Evolutionary conservation across 2,329 filamentous ascomycete species (phyloP).

Genomic region (Clathrospora elynae): DNA sequence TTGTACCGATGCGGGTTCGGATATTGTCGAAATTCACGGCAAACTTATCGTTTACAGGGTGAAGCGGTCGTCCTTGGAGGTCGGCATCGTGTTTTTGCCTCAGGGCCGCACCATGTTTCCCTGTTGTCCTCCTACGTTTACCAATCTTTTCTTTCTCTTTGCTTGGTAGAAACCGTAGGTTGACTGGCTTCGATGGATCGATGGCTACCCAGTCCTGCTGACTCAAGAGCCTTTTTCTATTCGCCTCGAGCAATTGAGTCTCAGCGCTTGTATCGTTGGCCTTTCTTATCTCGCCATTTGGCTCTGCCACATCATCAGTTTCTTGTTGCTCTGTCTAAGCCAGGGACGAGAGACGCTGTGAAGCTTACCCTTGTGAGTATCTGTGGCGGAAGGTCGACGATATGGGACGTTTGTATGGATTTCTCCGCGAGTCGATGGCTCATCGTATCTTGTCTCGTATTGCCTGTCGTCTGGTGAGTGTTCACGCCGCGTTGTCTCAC

Average conservation of each 20-base stretch:
- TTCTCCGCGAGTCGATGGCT: background rate
- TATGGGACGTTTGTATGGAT: background rate
- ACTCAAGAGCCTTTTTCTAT: slow-evolving; percentile 37
- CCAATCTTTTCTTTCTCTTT: slow-evolving; percentile 39
- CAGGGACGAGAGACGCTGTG: background rate
- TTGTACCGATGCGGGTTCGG: slow-evolving; percentile 44
- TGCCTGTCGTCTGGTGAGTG: slow-evolving; percentile 1
- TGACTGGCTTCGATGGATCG: slow-evolving; percentile 33
- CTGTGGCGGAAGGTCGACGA: background rate
- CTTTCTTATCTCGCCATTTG: slow-evolving; percentile 12
- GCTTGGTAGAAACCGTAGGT: slow-evolving; percentile 33
- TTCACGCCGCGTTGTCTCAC: background rate
- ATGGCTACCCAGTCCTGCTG: slow-evolving; percentile 46
- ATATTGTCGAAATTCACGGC: slow-evolving; percentile 30
- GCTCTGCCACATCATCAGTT: slow-evolving; percentile 4
- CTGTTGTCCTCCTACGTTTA: slow-evolving; percentile 39
- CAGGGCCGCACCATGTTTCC: slow-evolving; percentile 6
- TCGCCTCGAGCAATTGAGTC: slow-evolving; percentile 31
- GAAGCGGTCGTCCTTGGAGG: background rate
- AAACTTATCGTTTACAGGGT: slow-evolving; percentile 6
- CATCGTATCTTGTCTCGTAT: background rate
- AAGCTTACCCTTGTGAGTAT: slow-evolving; percentile 4
- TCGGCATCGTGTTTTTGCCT: slow-evolving; percentile 1
- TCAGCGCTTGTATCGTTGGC: slow-evolving; percentile 17
- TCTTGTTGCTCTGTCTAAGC: background rate